These are phyloP conservation scores for Pestalotiopsis sp. DNA, from an alignment of 2,329 filamentous ascomycete genomes.

Conservation along the genomic window DNA sequence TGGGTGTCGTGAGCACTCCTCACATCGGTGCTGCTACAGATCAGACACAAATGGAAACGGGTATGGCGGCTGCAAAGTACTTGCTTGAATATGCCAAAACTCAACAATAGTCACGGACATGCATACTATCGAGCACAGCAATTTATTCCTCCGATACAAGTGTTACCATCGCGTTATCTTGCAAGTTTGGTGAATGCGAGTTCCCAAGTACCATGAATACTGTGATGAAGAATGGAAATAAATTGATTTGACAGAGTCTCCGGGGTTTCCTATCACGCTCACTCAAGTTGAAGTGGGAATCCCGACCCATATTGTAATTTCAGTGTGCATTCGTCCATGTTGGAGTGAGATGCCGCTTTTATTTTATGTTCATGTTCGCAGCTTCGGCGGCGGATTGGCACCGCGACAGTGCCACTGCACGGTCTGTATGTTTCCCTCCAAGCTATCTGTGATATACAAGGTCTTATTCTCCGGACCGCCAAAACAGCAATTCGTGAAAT, in stretches of 20 bases:
- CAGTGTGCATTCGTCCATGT: too few species aligned
- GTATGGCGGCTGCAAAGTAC: conserved; percentile 26
- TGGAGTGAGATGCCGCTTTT: not conserved
- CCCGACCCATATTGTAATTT: not conserved
- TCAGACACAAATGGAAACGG: conserved; percentile 33
- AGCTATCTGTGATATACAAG: conserved; percentile 42
- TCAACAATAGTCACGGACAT: not conserved
- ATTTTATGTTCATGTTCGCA: not conserved
- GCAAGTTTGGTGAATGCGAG: too few species aligned
- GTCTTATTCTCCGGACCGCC: conserved; percentile 38
- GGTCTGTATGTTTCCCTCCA: conserved; percentile 38
- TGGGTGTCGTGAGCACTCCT: conserved; percentile 43
- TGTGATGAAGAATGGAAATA: too few species aligned
- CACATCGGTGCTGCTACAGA: conserved; percentile 49
- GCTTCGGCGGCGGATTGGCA: conserved; percentile 13
- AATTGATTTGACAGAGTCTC: too few species aligned
- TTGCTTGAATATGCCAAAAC: conserved; percentile 22
- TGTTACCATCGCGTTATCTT: too few species aligned
- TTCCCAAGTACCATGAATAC: too few species aligned
- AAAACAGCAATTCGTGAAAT: conserved; percentile 45
- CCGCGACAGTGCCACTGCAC: conserved; percentile 36
- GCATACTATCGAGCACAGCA: not conserved
- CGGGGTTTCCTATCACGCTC: too few species aligned
- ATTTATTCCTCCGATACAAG: too few species aligned
- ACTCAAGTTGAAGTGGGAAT: too few species aligned